phyloP scores from a whole-genome alignment of 1,139 yeast genomes.

The Yamadazyma buinensis region DNA sequence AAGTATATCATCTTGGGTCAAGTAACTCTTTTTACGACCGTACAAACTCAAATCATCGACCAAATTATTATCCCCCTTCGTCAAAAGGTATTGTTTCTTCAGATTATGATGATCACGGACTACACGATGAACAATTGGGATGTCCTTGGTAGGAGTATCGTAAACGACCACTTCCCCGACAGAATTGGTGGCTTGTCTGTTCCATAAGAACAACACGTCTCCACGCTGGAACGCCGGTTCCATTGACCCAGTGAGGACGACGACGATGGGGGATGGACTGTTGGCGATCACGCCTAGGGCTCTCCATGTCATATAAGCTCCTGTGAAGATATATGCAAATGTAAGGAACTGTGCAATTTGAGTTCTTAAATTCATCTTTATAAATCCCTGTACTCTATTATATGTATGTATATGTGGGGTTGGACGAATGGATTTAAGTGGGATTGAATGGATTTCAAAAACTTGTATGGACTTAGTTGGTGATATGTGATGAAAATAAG shows the following conservation, averaged over 20 bases:
- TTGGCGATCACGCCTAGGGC: constrained; percentile 72
- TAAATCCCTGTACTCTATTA: too few relatives aligned
- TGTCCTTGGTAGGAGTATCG: constrained; percentile 71
- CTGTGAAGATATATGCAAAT: constrained; percentile 74
- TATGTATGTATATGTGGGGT: too few relatives aligned
- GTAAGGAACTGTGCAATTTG: constrained; percentile 57
- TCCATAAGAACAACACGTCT: constrained; percentile 88
- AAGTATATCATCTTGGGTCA: constrained; percentile 77
- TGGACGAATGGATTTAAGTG: too few relatives aligned
- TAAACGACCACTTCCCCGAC: constrained; percentile 99
- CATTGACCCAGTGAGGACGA: constrained; percentile 97
- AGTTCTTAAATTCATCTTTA: constrained; percentile 49
- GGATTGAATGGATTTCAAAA: too few relatives aligned
- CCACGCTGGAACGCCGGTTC: constrained; percentile 99
- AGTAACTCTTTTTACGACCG: constrained; percentile 69
- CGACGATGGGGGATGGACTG: constrained; percentile 92
- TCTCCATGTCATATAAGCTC: constrained; percentile 93
- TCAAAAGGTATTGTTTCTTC: constrained; percentile 69
- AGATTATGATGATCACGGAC: constrained; percentile 67
- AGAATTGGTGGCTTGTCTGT: constrained; percentile 59
- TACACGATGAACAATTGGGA: constrained; percentile 96
- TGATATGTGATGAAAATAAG: too few relatives aligned
- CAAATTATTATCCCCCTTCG: constrained; percentile 96
- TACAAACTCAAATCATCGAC: constrained; percentile 87
- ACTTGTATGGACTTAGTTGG: too few relatives aligned